A percentile compares a stretch with the other conserved stretches of the same genome.
These are phyloP conservation scores for Angomonas desouzai DNA, from an alignment of 208 protist genomes.

Conservation along the genomic window DNA sequence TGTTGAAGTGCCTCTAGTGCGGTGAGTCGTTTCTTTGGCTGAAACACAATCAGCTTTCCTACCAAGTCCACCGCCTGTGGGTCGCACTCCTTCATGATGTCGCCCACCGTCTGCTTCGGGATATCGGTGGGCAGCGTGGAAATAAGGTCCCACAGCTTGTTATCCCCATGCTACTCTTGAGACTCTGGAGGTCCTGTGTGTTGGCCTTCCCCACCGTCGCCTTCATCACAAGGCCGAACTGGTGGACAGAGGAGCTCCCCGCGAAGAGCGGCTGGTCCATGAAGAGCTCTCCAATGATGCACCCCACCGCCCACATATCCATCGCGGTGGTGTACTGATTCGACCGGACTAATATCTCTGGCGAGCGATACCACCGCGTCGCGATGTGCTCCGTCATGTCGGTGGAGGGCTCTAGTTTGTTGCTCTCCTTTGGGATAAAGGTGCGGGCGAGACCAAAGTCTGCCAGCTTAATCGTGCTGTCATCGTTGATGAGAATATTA, in stretches of 20 bases:
- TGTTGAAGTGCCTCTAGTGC: conserved; percentile 84
- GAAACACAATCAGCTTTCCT: conserved; percentile 80
- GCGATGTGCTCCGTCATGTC: conserved; percentile 96
- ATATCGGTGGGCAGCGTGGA: conserved; percentile 56
- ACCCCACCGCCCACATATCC: conserved; percentile 99
- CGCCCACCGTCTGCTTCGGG: conserved; percentile 36
- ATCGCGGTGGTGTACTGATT: conserved; percentile 95
- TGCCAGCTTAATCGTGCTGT: conserved; percentile 93
- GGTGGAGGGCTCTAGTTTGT: conserved; percentile 33
- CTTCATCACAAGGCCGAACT: conserved; percentile 92
- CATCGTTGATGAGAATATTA: conserved; percentile 91
- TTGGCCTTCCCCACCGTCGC: conserved; percentile 77
- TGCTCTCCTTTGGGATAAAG: conserved; percentile 30
- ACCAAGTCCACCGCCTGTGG: conserved; percentile 84
- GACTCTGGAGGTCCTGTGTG: conserved; percentile 85
- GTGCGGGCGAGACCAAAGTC: conserved; percentile 98
- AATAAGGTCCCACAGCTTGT: conserved; percentile 87
- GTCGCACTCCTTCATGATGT: conserved; percentile 72
- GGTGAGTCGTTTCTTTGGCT: conserved; percentile 79
- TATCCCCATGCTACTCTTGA: conserved; percentile 43
- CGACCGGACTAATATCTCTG: conserved; percentile 96
- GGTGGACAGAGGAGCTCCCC: conserved; percentile 95
- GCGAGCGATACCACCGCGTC: conserved; percentile 97
- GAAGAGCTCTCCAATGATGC: conserved; percentile 96
- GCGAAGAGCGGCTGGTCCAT: conserved; percentile 92